Base-by-base conservation (phyloP, 1,139 yeast species). In the Suhomyces maxii region DNA sequence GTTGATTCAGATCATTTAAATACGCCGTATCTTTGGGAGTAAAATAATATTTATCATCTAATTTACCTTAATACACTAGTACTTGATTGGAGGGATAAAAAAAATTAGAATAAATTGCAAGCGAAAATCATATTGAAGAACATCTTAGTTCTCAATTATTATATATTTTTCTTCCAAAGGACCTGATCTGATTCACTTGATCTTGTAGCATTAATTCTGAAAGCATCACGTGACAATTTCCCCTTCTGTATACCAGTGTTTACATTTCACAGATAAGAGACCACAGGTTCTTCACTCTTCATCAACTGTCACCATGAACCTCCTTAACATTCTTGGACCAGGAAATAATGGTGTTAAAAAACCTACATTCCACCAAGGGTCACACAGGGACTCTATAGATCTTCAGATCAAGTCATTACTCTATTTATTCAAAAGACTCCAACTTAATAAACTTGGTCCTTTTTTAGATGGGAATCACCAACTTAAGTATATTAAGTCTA, bases 381-480 rank as follows among this genome's bases (percentile, higher is more conserved):
- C 64, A 26, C 52, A 57, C 5, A 80, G 76, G 46, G 89, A 84
- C 59, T 70, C 82, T 5, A 69, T 80, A 10, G 86, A 82, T 51
- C 68, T 83, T 12, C 86, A 82, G 52, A 70, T 83, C 49, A 82
- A 79, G 54, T 71, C 86, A 4, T 63, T 84, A 44, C 60, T 71
- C 34, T 84, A 84, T 57, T 68, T 80, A 58, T 84, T 77, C 65
- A 74, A 79, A 50, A 65, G 89, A 39, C 69, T 80, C 46, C 68
- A 71, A 39, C 70, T 84, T 36, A 69, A 76, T 43, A 64, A 63
- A 18, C 57, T 80, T 12, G 63, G 76, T 2, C 68, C 80, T 0
- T 77, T 79, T 48, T 51, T 73, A 11, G 54, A 56, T 30, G 54
- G 56, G 5, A 59, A 59, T 23, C 50, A 48, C 9, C 50, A 51